Percentiles rank a stretch among this genome's conserved stretches.
Conservation (phyloP, 306 rosid genomes). For the Dalbergia cochinchinensis region DNA sequence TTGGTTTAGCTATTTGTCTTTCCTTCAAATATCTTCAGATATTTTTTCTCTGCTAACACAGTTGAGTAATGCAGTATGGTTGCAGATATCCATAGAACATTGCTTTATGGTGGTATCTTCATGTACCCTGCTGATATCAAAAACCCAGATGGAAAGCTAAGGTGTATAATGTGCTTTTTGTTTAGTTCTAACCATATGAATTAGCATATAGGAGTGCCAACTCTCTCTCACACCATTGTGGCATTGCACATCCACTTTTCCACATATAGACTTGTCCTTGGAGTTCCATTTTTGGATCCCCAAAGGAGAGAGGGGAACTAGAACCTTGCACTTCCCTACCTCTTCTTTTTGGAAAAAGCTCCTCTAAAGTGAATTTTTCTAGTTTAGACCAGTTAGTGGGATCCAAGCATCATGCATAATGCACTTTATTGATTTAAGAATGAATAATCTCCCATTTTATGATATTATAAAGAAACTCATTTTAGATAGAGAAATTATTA, state of each 20-base stretch:
- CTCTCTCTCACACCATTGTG: background rate
- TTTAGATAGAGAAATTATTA: no score
- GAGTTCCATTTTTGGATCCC: background rate
- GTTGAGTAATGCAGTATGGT: conserved; percentile 74
- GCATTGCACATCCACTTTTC: background rate
- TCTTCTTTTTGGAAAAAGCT: background rate
- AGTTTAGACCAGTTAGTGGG: no score
- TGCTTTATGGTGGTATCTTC: conserved; percentile 98
- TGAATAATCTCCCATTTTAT: no score
- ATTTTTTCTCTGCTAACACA: background rate
- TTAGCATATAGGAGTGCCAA: background rate
- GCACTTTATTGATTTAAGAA: no score
- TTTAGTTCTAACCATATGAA: conserved; percentile 19
- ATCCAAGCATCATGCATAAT: no score
- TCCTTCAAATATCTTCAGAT: conserved; percentile 24
- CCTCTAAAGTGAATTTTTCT: no score
- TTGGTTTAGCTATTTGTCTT: background rate
- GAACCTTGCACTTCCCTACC: background rate
- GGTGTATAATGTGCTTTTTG: conserved; percentile 55
- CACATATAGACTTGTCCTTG: background rate
- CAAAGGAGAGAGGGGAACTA: background rate
- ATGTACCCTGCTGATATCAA: conserved; percentile 95
- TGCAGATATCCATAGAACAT: conserved; percentile 93
- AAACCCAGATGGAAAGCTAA: conserved; percentile 82
- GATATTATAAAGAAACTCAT: no score